These are phyloP conservation scores for Lasiodiplodia citricola DNA, from an alignment of 2,329 filamentous ascomycete species.

Conservation along the genomic window DNA sequence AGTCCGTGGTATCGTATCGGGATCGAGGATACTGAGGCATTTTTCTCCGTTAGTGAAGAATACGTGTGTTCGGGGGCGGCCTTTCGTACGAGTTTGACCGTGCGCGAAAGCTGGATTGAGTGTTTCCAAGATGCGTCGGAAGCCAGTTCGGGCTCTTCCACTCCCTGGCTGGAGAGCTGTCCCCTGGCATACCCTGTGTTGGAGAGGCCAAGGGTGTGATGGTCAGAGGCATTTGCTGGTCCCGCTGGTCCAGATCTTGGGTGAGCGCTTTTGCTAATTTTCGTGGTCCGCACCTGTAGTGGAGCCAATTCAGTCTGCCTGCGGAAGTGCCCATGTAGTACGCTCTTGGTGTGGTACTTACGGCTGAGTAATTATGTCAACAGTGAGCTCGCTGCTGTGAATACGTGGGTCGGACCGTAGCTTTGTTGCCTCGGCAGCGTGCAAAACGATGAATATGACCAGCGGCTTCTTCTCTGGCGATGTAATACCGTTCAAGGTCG, in stretches of 20 bases:
- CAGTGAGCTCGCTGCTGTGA: constrained; percentile 36
- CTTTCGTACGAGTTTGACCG: background rate
- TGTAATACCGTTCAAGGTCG: constrained; percentile 26
- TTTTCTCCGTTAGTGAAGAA: background rate
- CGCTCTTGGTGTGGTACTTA: constrained; percentile 28
- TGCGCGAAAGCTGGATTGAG: background rate
- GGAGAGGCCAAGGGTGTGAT: background rate
- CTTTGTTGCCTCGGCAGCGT: constrained; percentile 40
- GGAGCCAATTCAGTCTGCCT: background rate
- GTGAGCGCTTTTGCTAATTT: constrained; percentile 40
- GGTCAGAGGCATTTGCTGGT: background rate
- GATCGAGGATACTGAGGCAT: background rate
- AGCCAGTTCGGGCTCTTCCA: constrained; percentile 10
- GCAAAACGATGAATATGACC: constrained; percentile 40
- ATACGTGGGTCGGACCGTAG: constrained; percentile 41
- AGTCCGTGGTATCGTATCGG: background rate
- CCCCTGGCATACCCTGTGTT: background rate
- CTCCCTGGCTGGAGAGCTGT: background rate
- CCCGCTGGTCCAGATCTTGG: constrained; percentile 5
- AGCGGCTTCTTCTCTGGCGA: constrained; percentile 30
- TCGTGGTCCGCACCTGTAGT: constrained; percentile 38
- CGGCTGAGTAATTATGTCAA: constrained; percentile 44
- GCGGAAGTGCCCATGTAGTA: no score
- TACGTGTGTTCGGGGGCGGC: background rate
- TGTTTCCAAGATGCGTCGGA: background rate